Percentiles rank a stretch among this genome's conserved stretches.
Evolutionary conservation across 2,329 filamentous ascomycete genomes (phyloP).

Genomic region (Dendrostoma leiphaemia): DNA sequence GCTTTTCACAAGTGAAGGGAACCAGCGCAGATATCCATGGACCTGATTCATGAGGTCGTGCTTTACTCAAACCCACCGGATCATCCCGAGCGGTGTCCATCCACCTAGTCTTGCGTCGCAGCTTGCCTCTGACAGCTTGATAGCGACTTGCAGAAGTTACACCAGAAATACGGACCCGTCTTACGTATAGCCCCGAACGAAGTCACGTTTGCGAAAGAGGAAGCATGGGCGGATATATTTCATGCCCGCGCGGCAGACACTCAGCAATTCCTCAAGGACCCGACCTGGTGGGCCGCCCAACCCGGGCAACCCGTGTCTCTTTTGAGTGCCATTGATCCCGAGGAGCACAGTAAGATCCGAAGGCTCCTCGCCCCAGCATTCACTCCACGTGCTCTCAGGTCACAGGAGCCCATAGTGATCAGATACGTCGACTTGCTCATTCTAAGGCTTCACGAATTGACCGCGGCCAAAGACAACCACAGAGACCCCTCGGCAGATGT

Average conservation of each 20-base stretch:
- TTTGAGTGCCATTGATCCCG: conserved; percentile 27
- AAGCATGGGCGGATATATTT: conserved; percentile 4
- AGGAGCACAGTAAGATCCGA: conserved; percentile 24
- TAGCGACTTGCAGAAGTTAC: conserved; percentile 18
- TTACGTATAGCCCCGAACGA: conserved; percentile 22
- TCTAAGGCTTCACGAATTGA: conserved; percentile 20
- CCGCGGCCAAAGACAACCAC: not conserved
- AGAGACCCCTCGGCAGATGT: not conserved
- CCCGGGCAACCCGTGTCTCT: conserved; percentile 24
- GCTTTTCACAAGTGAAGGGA: no score
- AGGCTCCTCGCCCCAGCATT: conserved; percentile 26
- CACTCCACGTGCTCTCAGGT: conserved; percentile 24
- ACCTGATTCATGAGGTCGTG: no score
- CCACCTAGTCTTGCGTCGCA: conserved; percentile 17
- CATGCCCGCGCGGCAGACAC: not conserved
- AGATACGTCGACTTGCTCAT: conserved; percentile 27
- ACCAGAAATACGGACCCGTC: conserved; percentile 18
- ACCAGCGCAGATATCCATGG: no score
- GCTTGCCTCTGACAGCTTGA: conserved; percentile 18
- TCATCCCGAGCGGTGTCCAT: no score
- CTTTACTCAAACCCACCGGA: no score
- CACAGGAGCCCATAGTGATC: conserved; percentile 28
- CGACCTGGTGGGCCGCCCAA: conserved; percentile 26
- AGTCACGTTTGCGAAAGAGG: conserved; percentile 6
- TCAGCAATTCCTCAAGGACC: conserved; percentile 27